Base-by-base conservation (phyloP, 768 basidiomycete genomes). In the Agaricus subrufescens region DNA sequence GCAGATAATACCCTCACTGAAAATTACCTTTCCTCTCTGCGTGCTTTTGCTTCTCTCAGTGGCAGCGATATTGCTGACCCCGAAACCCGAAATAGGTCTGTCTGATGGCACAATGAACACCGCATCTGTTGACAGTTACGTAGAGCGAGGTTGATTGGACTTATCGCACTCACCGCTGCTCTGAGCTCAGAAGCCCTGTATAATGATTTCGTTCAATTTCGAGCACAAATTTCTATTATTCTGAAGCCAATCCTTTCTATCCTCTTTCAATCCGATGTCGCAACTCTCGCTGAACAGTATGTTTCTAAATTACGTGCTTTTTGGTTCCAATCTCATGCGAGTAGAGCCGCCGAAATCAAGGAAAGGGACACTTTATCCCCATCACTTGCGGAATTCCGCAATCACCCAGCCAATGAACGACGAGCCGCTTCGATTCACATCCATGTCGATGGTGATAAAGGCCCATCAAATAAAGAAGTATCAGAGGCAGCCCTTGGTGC, bases 401-500 rank as follows among this genome's bases (percentile, higher is more conserved):
- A 85, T 4, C 78, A 89, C 53, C 93, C 94, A 10, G 73, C 85
- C 2, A 74, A 85, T 12, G 90, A 95, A 67, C 75, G 94, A 52
- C 83, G 91, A 30, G 94, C 94, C 0, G 87, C 89, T 4, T 96
- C 94, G 1, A 88, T 97, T 12, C 94, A 95, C 66, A 73, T 87
- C 8, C 94, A 96, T 66, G 71, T 94, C 14, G 89, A 95, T 60
- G 94, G 94, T 9, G 91, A 97, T 63, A 82, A 85, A 49, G 94
- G 94, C 0, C 93, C 94, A 26, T 80, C 85, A 1, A 75, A 73
- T 49, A 69, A 72, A 1, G 94, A 94, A 61, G 89, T 96, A 26
- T 80, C 87, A 0, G 83, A 82, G 38, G 87, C 91, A 7, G 78
- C 85, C 2, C 73, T 97, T 30, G 82, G 86, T 27, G 85, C 86